These are phyloP conservation scores for Penicillium fuscoglaucum DNA, from an alignment of 2,329 filamentous ascomycete genomes.

Conservation along the genomic window DNA sequence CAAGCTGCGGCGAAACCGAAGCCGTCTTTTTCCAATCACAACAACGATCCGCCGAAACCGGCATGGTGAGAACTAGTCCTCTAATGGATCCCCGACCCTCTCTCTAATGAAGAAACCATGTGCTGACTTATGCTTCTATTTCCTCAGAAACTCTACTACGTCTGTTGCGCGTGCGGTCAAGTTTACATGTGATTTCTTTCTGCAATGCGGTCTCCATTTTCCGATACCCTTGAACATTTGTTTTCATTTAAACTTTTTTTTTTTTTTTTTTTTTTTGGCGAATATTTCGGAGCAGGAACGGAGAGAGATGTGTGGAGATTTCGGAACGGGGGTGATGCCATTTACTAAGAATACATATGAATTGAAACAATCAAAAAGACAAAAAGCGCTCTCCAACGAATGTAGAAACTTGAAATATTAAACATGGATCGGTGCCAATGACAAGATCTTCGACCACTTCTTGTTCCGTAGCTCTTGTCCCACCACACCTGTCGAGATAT, in stretches of 20 bases:
- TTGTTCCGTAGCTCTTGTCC: slow-evolving; percentile 84
- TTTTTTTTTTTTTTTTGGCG: slow-evolving; percentile 17
- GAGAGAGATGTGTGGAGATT: slow-evolving; percentile 5
- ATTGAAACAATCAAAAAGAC: slow-evolving; percentile 19
- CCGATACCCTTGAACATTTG: slow-evolving; percentile 33
- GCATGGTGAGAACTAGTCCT: slow-evolving; percentile 72
- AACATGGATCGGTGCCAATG: slow-evolving; percentile 82
- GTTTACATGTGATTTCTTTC: slow-evolving; percentile 60
- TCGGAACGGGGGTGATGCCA: slow-evolving; percentile 11
- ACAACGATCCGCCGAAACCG: slow-evolving; percentile 92
- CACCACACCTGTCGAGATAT: slow-evolving; percentile 65
- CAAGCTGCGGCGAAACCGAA: slow-evolving; percentile 79
- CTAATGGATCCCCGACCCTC: background rate
- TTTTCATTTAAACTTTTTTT: slow-evolving; percentile 19
- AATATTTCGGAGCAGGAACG: background rate
- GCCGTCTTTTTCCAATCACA: slow-evolving; percentile 99
- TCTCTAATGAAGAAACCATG: background rate
- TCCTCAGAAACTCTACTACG: slow-evolving; percentile 80
- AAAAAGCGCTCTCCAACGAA: slow-evolving; percentile 32
- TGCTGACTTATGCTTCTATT: slow-evolving; percentile 16
- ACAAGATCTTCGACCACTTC: slow-evolving; percentile 98
- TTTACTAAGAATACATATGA: slow-evolving; percentile 35
- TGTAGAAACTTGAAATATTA: slow-evolving; percentile 44
- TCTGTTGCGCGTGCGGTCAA: slow-evolving; percentile 90
- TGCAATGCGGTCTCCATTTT: slow-evolving; percentile 21